Percentiles rank a stretch among this genome's conserved stretches.
phyloP scores from a whole-genome alignment of 2,329 filamentous ascomycete species.

The Trichoderma atroviride region DNA sequence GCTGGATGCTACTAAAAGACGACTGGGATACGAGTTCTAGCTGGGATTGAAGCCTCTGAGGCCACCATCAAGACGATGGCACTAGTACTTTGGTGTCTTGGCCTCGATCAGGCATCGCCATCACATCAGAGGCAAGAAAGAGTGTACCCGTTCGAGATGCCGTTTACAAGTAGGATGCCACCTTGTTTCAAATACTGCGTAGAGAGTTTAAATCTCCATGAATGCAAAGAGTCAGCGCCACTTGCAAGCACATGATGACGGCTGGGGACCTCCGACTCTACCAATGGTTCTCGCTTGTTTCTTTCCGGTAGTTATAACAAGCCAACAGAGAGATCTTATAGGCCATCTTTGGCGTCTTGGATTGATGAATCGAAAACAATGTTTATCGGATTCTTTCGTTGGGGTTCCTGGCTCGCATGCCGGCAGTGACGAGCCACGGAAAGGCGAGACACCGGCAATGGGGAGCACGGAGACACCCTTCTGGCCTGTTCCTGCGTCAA shows the following conservation, averaged over 20 bases:
- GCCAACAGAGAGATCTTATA: neutral
- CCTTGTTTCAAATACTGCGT: neutral
- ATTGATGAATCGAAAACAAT: constrained; percentile 21
- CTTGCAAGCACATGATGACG: neutral
- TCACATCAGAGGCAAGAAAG: neutral
- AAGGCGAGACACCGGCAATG: constrained; percentile 17
- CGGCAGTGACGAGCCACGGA: constrained; percentile 16
- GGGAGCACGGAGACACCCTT: constrained; percentile 6
- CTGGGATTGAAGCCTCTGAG: neutral
- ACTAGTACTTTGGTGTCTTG: neutral
- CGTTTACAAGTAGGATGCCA: neutral
- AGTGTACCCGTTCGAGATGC: neutral
- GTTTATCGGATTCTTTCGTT: constrained; percentile 17
- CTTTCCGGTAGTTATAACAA: neutral
- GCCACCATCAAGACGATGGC: neutral
- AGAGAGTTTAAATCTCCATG: neutral
- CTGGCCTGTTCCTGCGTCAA: constrained; percentile 15
- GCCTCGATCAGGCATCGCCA: neutral
- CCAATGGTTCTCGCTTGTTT: neutral
- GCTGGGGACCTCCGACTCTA: neutral
- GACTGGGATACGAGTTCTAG: neutral
- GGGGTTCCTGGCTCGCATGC: constrained; percentile 17
- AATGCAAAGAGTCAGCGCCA: neutral
- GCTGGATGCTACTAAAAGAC: neutral
- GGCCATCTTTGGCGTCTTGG: constrained; percentile 12